Conservation (phyloP, 371 early-diverging fungal genomes). For the Neoconidiobolus thromboides region DNA sequence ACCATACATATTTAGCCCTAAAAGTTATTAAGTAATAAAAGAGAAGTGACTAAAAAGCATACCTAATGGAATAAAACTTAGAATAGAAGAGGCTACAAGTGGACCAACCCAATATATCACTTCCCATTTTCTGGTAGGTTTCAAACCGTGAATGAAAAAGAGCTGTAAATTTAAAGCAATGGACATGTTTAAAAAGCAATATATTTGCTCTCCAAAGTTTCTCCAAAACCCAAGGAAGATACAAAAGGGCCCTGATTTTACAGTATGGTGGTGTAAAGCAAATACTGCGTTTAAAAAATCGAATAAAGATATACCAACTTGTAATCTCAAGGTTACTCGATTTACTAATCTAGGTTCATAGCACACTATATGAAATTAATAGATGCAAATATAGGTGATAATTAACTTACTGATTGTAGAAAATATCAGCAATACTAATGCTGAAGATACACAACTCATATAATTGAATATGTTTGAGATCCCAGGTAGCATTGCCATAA, state of each 20-base stretch:
- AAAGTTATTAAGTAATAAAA: no score
- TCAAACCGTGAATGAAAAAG: background rate
- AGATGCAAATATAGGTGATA: background rate
- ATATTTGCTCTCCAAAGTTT: background rate
- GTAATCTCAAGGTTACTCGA: background rate
- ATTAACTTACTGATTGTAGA: background rate
- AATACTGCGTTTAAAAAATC: background rate
- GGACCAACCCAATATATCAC: background rate
- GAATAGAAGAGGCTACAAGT: background rate
- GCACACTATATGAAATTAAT: background rate
- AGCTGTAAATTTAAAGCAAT: conserved; percentile 2
- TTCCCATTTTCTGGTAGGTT: background rate
- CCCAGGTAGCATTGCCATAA: no score
- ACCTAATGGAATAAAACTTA: background rate
- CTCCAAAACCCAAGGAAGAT: background rate
- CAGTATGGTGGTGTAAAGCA: background rate
- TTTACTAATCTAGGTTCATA: background rate
- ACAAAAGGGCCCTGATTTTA: background rate
- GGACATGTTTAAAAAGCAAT: background rate
- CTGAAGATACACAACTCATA: no score
- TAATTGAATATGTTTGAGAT: no score
- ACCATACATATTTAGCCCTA: no score
- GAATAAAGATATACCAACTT: background rate
- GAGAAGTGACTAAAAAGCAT: background rate
- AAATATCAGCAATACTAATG: background rate